Conservation (phyloP, 2,329 filamentous ascomycete genomes). For the Penicillium fuscoglaucum region DNA sequence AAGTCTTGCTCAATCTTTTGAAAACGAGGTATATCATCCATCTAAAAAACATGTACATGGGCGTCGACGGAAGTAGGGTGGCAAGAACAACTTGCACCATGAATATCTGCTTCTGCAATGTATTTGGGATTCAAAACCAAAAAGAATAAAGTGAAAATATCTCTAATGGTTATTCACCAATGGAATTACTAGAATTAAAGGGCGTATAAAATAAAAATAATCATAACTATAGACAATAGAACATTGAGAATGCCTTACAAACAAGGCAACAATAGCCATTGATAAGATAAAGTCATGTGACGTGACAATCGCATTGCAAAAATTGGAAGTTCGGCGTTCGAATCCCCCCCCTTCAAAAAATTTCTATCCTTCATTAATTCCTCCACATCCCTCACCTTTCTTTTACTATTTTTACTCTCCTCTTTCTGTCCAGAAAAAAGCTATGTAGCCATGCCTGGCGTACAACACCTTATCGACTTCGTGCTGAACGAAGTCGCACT, state of each 20-base stretch:
- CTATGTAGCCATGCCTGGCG: constrained; percentile 47
- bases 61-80: not conserved
- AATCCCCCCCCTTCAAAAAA: constrained; percentile 27
- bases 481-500: constrained; percentile 61
- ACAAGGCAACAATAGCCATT: not conserved
- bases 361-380: constrained; percentile 16
- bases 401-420: constrained; percentile 4
- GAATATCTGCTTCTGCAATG: not conserved
- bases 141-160: not conserved
- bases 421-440: not conserved
- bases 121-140: not conserved
- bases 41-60: not conserved
- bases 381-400: not conserved
- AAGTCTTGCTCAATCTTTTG: not conserved
- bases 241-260: not conserved
- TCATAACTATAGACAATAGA: not conserved
- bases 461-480: constrained; percentile 60
- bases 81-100: not conserved
- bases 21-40: not conserved
- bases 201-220: not conserved
- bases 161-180: not conserved
- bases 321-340: constrained; percentile 26
- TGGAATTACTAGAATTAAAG: not conserved
- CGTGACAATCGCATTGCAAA: constrained; percentile 9
- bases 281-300: constrained; percentile 3